Evolutionary conservation across 768 basidiomycete genomes (phyloP).

Genomic region (Stropharia rugosoannulata): DNA sequence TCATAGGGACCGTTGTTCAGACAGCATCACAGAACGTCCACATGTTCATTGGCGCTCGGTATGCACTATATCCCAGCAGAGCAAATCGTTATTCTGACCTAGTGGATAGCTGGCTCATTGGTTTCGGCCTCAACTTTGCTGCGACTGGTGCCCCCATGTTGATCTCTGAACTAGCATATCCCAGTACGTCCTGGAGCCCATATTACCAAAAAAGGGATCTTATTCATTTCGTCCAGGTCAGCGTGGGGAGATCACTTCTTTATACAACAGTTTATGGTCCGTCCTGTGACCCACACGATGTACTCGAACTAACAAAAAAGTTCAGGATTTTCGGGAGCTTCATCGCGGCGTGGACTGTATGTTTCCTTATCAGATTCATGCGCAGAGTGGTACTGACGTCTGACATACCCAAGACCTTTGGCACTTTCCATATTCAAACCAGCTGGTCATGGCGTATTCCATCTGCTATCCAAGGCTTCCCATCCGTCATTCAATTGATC

Average conservation of each 20-base stretch:
- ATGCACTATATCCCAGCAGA: background rate
- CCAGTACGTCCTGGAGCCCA: constrained; percentile 7
- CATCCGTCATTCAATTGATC: constrained; percentile 54
- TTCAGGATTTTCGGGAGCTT: constrained; percentile 18
- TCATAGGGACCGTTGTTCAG: constrained; percentile 48
- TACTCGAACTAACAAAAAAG: background rate
- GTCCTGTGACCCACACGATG: background rate
- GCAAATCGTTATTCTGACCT: background rate
- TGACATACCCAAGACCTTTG: constrained; percentile 43
- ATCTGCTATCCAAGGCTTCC: constrained; percentile 58
- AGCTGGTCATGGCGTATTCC: constrained; percentile 74
- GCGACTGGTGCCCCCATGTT: constrained; percentile 20
- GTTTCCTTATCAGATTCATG: background rate
- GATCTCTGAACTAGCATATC: constrained; percentile 22
- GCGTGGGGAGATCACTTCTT: constrained; percentile 19
- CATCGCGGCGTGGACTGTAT: constrained; percentile 63
- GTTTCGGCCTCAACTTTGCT: constrained; percentile 21
- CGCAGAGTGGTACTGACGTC: background rate
- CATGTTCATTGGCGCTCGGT: constrained; percentile 59
- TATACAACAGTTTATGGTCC: constrained; percentile 24
- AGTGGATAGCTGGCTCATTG: constrained; percentile 15
- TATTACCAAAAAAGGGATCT: background rate
- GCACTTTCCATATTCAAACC: constrained; percentile 57
- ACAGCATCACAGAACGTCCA: constrained; percentile 48
- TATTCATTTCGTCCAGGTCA: constrained; percentile 7